Base-by-base conservation (phyloP, 2,329 filamentous ascomycete genomes). In the Tolypocladium tropicale region DNA sequence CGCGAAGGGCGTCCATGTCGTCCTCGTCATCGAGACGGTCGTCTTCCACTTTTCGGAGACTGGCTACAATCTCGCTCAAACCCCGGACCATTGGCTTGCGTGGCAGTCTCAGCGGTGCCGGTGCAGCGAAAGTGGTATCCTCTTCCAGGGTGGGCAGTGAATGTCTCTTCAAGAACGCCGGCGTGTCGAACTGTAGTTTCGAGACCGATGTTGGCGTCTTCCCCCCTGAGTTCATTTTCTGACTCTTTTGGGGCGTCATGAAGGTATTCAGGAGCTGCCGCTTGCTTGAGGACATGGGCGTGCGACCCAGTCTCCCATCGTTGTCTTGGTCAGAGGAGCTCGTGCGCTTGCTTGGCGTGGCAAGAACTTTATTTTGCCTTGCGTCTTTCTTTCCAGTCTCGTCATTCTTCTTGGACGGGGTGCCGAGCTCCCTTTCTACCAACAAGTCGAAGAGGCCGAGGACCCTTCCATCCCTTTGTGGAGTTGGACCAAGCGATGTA, bases 361-460 rank as follows among this genome's bases (percentile, higher is more conserved):
- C 68, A n/a, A 74, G 63, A 5, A 65, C 28, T 16, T 63, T 62
- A 6, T 57, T 33, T 7, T 55, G 53, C n/a, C 50, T 50, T 14
- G 43, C 36, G 48, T 56, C 30, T 53, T 55, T 25, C 55, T 54
- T 23, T 18, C 51, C 18, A 11, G 54, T 57, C 67, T 73, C 59
- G 23, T 58, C 62, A 18, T 64, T 61, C n/a, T 56, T 75, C 53
- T 73, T 78, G 6, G 79, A 78, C 1, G 81, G 79, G 6, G 78
- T 79, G 34, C 73, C 73, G 28, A 76, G 69, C 25, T 76, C 75
- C 46, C 75, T 74, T 56, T 80, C 76, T 30, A 76, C 73, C 9
- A 90, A 72, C 12, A 88, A 72, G 65, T 93, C 89, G 66, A 94
- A 94, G 21, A 94, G 72, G 5, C 89, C 88, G 2, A 94, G 76